These are phyloP conservation scores for Platismatia glauca DNA, from an alignment of 495 filamentous ascomycete species.

Conservation along the genomic window DNA sequence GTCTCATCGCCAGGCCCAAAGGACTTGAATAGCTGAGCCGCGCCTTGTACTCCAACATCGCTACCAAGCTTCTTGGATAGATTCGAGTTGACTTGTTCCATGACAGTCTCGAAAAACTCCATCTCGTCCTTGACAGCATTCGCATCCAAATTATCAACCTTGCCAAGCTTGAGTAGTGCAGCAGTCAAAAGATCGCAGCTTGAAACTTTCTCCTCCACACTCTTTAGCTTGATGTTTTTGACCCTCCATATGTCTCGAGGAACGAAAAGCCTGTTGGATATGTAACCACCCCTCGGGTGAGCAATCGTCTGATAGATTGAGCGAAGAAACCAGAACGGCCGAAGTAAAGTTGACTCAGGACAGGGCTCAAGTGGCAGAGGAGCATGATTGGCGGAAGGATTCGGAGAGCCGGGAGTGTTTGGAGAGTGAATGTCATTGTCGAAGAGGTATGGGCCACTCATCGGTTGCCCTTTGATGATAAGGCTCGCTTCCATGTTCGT, in stretches of 20 bases:
- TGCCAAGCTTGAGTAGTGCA: conserved; percentile 70
- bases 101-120: conserved; percentile 77
- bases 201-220: conserved; percentile 88
- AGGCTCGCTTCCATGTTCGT: conserved; percentile 57
- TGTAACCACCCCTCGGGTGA: conserved; percentile 83
- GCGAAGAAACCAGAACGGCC: conserved; percentile 95
- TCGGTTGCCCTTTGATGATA: conserved; percentile 43
- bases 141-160: conserved; percentile 79
- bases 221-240: conserved; percentile 85
- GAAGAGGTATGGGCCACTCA: conserved; percentile 71
- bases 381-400: conserved; percentile 43
- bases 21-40: conserved; percentile 58
- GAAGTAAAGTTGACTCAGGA: conserved; percentile 71
- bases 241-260: conserved; percentile 90
- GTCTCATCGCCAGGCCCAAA: conserved; percentile 38
- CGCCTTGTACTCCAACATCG: conserved; percentile 77
- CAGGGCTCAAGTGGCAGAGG: conserved; percentile 84
- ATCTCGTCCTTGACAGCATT: conserved; percentile 91
- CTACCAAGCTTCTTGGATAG: conserved; percentile 77
- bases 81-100: conserved; percentile 72
- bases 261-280: conserved; percentile 83
- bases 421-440: conserved; percentile 75
- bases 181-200: conserved; percentile 88
- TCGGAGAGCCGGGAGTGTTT: conserved; percentile 56
- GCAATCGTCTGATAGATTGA: conserved; percentile 85